phyloP scores from a whole-genome alignment of 2,329 filamentous ascomycete species.

The Stagonosporopsis tanaceti region DNA sequence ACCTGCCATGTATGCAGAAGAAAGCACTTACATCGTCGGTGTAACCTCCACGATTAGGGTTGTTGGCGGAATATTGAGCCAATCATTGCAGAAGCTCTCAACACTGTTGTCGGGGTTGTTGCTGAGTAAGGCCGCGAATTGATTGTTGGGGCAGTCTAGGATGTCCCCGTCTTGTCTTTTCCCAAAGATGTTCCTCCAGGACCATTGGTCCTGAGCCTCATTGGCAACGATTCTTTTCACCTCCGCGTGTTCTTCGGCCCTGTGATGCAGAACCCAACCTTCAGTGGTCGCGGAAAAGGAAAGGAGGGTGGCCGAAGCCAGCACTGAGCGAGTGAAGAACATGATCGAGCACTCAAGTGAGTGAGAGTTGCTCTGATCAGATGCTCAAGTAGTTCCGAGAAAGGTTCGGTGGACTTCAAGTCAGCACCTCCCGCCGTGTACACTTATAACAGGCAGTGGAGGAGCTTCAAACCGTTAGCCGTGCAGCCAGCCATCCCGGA shows the following conservation, averaged over 20 bases:
- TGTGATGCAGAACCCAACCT: constrained; percentile 30
- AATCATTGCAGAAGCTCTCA: constrained; percentile 40
- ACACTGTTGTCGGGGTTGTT: constrained; percentile 19
- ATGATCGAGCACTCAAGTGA: constrained; percentile 48
- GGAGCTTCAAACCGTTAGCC: constrained; percentile 19
- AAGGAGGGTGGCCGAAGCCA: constrained; percentile 43
- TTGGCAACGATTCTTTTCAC: constrained; percentile 10
- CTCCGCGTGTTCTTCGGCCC: constrained; percentile 12
- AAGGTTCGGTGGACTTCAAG: constrained; percentile 21
- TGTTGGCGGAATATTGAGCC: constrained; percentile 36
- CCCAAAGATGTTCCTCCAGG: constrained; percentile 17
- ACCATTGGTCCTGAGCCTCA: constrained; percentile 10
- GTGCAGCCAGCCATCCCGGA: constrained; percentile 39
- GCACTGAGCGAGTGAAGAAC: constrained; percentile 42
- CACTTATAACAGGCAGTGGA: constrained; percentile 37
- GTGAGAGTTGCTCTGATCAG: constrained; percentile 42
- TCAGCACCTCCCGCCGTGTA: constrained; percentile 24
- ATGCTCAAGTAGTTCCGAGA: constrained; percentile 28
- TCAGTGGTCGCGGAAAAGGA: constrained; percentile 35
- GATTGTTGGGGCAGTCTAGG: constrained; percentile 29
- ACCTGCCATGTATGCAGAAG: background rate
- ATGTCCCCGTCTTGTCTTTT: constrained; percentile 26
- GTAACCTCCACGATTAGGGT: constrained; percentile 33
- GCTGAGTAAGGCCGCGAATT: constrained; percentile 29
- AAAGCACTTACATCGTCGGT: constrained; percentile 33